Conservation (phyloP, 805 yeast genomes). For the Candida insectorum region DNA sequence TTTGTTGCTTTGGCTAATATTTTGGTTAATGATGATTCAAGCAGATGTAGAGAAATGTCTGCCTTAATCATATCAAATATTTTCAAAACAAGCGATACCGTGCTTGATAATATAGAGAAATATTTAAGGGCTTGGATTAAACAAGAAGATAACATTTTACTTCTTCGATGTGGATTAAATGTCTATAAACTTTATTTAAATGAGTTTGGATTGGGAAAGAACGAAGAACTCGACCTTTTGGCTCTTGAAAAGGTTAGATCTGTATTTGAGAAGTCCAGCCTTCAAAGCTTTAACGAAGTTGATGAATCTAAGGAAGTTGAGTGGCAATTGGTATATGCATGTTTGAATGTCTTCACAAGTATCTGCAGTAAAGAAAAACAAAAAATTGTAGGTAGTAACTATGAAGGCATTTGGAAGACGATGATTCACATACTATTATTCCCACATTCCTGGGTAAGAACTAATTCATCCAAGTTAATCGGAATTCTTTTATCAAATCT, state of each 20-base stretch:
- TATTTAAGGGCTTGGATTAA: constrained; percentile 60
- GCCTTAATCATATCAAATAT: constrained; percentile 54
- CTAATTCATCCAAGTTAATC: constrained; percentile 57
- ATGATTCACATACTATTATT: constrained; percentile 59
- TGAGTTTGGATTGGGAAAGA: constrained; percentile 42
- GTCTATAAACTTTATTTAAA: constrained; percentile 61
- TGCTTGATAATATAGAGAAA: constrained; percentile 34
- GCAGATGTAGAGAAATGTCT: constrained; percentile 84
- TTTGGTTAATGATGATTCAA: constrained; percentile 70
- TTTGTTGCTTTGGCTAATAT: constrained; percentile 81
- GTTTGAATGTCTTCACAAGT: constrained; percentile 50
- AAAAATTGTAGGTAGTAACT: constrained; percentile 21
- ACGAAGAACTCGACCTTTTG: constrained; percentile 37
- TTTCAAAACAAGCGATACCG: constrained; percentile 38
- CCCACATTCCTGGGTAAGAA: constrained; percentile 92
- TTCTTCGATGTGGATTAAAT: constrained; percentile 71
- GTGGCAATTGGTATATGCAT: constrained; percentile 79
- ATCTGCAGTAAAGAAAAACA: constrained; percentile 38
- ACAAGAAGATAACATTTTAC: constrained; percentile 47
- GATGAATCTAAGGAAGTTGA: constrained; percentile 40
- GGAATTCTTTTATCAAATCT: constrained; percentile 48
- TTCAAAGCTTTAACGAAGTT: constrained; percentile 30
- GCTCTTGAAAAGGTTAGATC: constrained; percentile 22
- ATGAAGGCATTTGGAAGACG: constrained; percentile 46
- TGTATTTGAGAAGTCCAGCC: constrained; percentile 25